A percentile compares a stretch with the other conserved stretches of the same genome.
Evolutionary conservation across 331 rosid species (phyloP).

Genomic region (Stylosanthes scabra): DNA sequence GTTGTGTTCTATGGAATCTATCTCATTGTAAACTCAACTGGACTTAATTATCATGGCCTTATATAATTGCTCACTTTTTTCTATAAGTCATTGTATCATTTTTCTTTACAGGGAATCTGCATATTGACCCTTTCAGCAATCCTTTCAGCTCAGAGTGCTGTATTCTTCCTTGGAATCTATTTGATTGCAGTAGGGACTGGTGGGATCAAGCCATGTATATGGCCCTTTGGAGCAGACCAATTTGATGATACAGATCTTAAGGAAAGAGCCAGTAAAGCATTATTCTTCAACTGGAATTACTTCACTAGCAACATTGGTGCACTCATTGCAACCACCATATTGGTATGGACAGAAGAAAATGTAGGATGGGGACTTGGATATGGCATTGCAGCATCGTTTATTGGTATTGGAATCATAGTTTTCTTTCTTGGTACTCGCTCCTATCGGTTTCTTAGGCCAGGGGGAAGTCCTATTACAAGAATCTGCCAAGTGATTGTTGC

Average conservation of each 20-base stretch:
- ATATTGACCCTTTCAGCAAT: conserved; percentile 81
- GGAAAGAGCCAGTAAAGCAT: conserved; percentile 83
- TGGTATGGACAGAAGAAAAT: conserved; percentile 85
- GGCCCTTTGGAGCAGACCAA: conserved; percentile 92
- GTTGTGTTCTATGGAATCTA: conserved; percentile 45
- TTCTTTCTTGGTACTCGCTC: conserved; percentile 72
- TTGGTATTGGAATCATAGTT: conserved; percentile 55
- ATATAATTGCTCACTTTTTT: background rate
- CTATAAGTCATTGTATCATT: background rate
- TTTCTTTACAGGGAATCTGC: conserved; percentile 73
- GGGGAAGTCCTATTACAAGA: conserved; percentile 85
- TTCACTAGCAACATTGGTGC: conserved; percentile 83
- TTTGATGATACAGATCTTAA: conserved; percentile 81
- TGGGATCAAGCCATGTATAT: conserved; percentile 90
- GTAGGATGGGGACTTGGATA: conserved; percentile 95
- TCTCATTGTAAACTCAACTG: conserved; percentile 39
- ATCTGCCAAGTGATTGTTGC: conserved; percentile 87
- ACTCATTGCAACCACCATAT: conserved; percentile 65
- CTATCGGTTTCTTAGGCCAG: conserved; percentile 77
- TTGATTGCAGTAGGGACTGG: conserved; percentile 88
- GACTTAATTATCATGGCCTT: conserved; percentile 9
- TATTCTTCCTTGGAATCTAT: conserved; percentile 78
- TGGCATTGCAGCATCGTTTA: conserved; percentile 73
- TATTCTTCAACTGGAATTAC: conserved; percentile 93
- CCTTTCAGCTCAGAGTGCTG: conserved; percentile 61